A percentile compares a stretch with the other conserved stretches of the same genome.
Evolutionary conservation across 1,284 basidiomycete genomes (phyloP).

Genomic region (Psilocybe mexicana): DNA sequence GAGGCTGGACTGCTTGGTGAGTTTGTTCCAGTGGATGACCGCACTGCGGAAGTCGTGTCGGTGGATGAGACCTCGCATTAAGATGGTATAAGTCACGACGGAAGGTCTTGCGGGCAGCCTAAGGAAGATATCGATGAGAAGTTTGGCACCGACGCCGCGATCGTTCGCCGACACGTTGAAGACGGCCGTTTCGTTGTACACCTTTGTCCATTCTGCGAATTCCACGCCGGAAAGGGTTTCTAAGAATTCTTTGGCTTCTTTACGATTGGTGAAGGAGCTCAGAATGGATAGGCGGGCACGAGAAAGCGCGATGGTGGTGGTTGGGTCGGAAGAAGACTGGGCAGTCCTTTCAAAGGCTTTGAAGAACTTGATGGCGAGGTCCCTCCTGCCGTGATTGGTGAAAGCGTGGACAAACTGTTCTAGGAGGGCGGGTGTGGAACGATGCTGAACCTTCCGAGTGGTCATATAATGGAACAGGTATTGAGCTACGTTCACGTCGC

Average conservation of each 20-base stretch:
- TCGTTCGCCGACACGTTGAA: slow-evolving; percentile 37
- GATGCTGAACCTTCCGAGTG: slow-evolving; percentile 29
- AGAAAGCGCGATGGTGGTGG: slow-evolving; percentile 19
- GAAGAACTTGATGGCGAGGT: slow-evolving; percentile 41
- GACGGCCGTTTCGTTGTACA: slow-evolving; percentile 36
- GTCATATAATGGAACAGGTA: slow-evolving; percentile 49
- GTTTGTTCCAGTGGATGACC: slow-evolving; percentile 45
- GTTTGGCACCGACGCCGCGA: slow-evolving; percentile 25
- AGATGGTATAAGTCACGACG: slow-evolving; percentile 44
- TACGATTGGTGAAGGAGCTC: slow-evolving; percentile 38
- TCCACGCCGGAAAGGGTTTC: slow-evolving; percentile 18
- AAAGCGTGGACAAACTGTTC: slow-evolving; percentile 53
- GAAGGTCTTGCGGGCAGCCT: slow-evolving; percentile 35
- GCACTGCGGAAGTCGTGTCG: slow-evolving; percentile 42
- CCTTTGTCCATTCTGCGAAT: background rate
- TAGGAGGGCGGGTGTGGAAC: slow-evolving; percentile 43
- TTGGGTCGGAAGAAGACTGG: slow-evolving; percentile 9
- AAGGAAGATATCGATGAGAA: slow-evolving; percentile 42
- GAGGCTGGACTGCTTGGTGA: slow-evolving; percentile 33
- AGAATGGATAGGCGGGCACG: slow-evolving; percentile 38
- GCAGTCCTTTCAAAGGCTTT: slow-evolving; percentile 32
- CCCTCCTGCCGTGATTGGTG: slow-evolving; percentile 41
- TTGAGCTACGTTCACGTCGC: slow-evolving; percentile 31
- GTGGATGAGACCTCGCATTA: slow-evolving; percentile 53
- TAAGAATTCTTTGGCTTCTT: slow-evolving; percentile 51